These are phyloP conservation scores for Tylopilus sp. DNA, from an alignment of 768 basidiomycete species.

Conservation along the genomic window DNA sequence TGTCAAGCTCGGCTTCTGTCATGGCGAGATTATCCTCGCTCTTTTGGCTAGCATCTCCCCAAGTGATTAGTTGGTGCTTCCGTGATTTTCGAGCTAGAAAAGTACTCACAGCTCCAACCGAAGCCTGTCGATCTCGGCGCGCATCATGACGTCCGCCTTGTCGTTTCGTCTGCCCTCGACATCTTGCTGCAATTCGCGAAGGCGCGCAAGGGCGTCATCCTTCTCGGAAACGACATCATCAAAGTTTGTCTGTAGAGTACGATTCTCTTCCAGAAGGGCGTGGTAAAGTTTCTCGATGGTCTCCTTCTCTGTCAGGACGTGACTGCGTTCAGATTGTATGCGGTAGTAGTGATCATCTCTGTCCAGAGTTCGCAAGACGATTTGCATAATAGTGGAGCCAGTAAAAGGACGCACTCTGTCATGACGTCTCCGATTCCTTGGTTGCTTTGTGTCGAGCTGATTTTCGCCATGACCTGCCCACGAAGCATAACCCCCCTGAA, in stretches of 20 bases:
- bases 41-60: constrained; percentile 66
- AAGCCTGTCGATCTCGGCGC: constrained; percentile 78
- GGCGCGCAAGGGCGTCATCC: constrained; percentile 64
- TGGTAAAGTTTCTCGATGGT: constrained; percentile 82
- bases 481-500: constrained; percentile 1
- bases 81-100: not conserved
- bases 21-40: constrained; percentile 88
- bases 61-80: constrained; percentile 22
- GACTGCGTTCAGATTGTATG: constrained; percentile 77
- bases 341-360: constrained; percentile 89
- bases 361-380: constrained; percentile 13
- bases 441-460: constrained; percentile 48
- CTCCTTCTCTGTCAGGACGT: constrained; percentile 80
- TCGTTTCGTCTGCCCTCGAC: constrained; percentile 59
- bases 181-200: constrained; percentile 59
- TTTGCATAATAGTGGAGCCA: constrained; percentile 2
- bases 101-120: constrained; percentile 77
- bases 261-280: constrained; percentile 70
- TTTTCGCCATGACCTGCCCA: constrained; percentile 74
- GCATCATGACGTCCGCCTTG: constrained; percentile 73
- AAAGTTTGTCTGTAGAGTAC: constrained; percentile 65
- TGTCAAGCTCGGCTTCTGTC: constrained; percentile 81
- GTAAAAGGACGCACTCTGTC: constrained; percentile 62
- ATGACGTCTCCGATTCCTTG: constrained; percentile 55
- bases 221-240: constrained; percentile 79